Conservation (phyloP, 129 eudicot species). For the Helianthus tuberosus region DNA sequence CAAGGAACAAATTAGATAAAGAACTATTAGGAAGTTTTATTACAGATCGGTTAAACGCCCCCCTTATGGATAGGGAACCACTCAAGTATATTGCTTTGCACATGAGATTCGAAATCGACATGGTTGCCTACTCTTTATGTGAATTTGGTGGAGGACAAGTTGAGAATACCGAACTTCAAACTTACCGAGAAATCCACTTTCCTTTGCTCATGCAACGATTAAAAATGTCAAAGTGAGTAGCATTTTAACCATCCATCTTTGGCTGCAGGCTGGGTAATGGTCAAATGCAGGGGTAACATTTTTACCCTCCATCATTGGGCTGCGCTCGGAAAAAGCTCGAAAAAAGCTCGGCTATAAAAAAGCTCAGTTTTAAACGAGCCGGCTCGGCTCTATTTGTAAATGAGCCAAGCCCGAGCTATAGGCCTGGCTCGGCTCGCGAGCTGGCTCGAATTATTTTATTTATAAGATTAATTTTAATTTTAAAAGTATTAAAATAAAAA, state of each 20-base stretch:
- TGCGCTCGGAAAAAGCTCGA: too few species aligned
- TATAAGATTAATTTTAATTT: too few species aligned
- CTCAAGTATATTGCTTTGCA: constrained; percentile 87
- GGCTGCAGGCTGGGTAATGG: neutral
- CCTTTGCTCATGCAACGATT: constrained; percentile 83
- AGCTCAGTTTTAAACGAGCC: too few species aligned
- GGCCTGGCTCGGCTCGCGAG: too few species aligned
- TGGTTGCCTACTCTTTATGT: constrained; percentile 94
- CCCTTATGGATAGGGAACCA: constrained; percentile 24
- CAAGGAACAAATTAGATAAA: constrained; percentile 61
- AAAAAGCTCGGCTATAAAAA: too few species aligned
- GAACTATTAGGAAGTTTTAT: constrained; percentile 73
- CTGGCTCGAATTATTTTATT: too few species aligned
- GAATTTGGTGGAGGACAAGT: constrained; percentile 87
- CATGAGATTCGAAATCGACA: constrained; percentile 89
- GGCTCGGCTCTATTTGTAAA: too few species aligned
- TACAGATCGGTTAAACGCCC: constrained; percentile 27
- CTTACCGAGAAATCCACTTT: constrained; percentile 83
- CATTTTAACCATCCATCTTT: neutral
- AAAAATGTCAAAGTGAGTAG: constrained; percentile 52
- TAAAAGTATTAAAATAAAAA: too few species aligned
- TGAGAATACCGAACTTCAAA: constrained; percentile 72
- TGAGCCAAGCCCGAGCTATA: too few species aligned
- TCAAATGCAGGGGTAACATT: too few species aligned
- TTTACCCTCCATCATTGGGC: too few species aligned